Evolutionary conservation across 2,329 filamentous ascomycete genomes (phyloP), one percentile per base, ranked within the genome.

Genomic region (Botrytis hyacinthi): DNA sequence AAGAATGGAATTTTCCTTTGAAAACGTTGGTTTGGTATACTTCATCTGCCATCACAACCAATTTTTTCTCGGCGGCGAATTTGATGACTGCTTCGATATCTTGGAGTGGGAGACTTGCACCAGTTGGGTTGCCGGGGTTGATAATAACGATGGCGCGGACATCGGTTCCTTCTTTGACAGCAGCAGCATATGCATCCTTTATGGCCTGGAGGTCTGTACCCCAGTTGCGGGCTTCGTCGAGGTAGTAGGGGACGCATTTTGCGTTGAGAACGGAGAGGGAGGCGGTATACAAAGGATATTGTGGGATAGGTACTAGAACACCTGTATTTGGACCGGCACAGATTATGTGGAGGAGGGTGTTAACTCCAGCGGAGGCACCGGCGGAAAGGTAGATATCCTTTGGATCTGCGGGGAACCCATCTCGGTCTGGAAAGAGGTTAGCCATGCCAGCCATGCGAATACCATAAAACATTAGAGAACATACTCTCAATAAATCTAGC

Each of bases 11-110:
- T 82, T 95, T 88, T 83, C 96, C 96, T 75, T 92, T 86, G 84
- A 99, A 99, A 79, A 99, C 93, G 83, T 99, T 99, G 81, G 96
- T 98, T 85, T 99, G 96, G 89, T 99, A 99, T 54, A 99, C 96
- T 84, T 99, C 96, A 81, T 99, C 96, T 70, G 96, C 96, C 80
- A 99, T 89, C 77, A 98, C 87, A 73, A 98, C 94, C 40, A 99
- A 88, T 78, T 91, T 90, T 86, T 98, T 90, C 82, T 95, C 87
- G 42, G 90, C 91, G 57, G 96, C 95, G 76, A 98, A 92, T 76
- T 96, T 90, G 78, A 98, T 88, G n/a, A 98, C 93, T 70, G 88
- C 87, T 80, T 91, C 90, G 82, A 99, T 91, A 80, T 98, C 94
- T 32, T 90, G 87, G 77, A 92, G 88, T 51, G 91, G 86, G 29